phyloP scores from a whole-genome alignment of 2,329 filamentous ascomycete genomes.

The Rhytidhysteron rufulum region DNA sequence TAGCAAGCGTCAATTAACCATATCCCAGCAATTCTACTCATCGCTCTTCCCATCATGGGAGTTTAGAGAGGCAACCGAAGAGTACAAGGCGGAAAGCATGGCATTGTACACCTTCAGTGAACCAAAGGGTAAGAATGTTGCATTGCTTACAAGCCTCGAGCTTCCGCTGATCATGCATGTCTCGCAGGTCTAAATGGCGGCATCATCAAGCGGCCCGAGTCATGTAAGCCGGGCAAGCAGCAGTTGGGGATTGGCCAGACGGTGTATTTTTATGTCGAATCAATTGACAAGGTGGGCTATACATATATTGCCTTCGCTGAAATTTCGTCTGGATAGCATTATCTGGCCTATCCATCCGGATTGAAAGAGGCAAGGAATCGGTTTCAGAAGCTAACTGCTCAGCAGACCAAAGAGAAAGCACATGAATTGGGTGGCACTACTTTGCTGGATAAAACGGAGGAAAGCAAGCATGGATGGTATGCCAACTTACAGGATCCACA shows the following conservation, averaged over 20 bases:
- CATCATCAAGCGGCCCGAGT: slow-evolving; percentile 14
- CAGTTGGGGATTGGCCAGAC: slow-evolving; percentile 14
- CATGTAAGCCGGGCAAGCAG: slow-evolving; percentile 9
- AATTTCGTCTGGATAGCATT: no score
- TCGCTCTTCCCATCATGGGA: slow-evolving; percentile 17
- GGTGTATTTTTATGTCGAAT: slow-evolving; percentile 14
- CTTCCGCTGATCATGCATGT: neutral
- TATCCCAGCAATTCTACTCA: slow-evolving; percentile 18
- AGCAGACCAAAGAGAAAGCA: slow-evolving; percentile 12
- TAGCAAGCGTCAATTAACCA: no score
- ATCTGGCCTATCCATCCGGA: no score
- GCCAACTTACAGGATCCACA: slow-evolving; percentile 18
- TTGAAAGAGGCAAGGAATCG: no score
- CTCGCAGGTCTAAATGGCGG: slow-evolving; percentile 12
- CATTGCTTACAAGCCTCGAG: neutral
- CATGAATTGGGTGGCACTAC: slow-evolving; percentile 12
- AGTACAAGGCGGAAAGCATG: neutral
- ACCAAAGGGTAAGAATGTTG: slow-evolving; percentile 9
- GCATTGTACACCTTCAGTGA: slow-evolving; percentile 12
- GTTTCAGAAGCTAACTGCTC: neutral
- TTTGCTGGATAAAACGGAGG: slow-evolving; percentile 11
- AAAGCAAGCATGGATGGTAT: slow-evolving; percentile 14
- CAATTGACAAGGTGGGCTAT: slow-evolving; percentile 16
- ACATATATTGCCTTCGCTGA: no score
- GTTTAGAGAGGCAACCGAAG: slow-evolving; percentile 6